Base-by-base conservation (phyloP, 345 rosid genomes). In the Odontarrhena argentea region DNA sequence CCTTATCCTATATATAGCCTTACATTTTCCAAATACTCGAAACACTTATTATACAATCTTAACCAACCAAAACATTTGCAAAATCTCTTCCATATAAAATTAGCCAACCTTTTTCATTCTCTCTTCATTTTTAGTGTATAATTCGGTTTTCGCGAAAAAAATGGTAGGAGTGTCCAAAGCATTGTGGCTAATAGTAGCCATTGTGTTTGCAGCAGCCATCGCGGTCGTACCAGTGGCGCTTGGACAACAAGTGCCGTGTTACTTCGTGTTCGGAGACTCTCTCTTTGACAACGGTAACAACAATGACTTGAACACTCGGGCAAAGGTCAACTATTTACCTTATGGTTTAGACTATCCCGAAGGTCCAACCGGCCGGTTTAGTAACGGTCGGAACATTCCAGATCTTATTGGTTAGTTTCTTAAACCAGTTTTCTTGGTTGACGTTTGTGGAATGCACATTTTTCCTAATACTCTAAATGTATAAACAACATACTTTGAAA, bases 261-360 rank as follows among this genome's bases (percentile, higher is more conserved):
- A 76, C 80, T 87, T 83, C 62, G 78, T 87, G 58, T 85, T 87
- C 3, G 90, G 94, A 41, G 94, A 83, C 56, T 87, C 94, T 0
- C 60, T 80, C 60, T 78, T 78, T 1, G 91, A 87, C 52, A 80
- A 66, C 37, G 94, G 91, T 47, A 87, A 87, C 62, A 87, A 87
- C 63, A 87, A 87, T 55, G 53, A 9, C 28, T 83, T 84, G 30
- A 1, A 12, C 11, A 83, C 88, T 3, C 13, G 0, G 14, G 88
- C 94, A 8, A 79, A 76, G 66, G 91, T 79, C 37, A 67, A 85
- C 70, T 87, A 80, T 52, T 4, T 8, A 5, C 94, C 94, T 28
- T 87, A 85, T 41, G 95, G 95, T 14, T 76, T 82, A 28, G 88
- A 87, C 55, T 84, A 73, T 9, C 58, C 82, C 0, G 34, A 55